A percentile compares a stretch with the other conserved stretches of the same genome.
These are phyloP conservation scores for Rusavskia elegans DNA, from an alignment of 495 filamentous ascomycete species.

Conservation along the genomic window DNA sequence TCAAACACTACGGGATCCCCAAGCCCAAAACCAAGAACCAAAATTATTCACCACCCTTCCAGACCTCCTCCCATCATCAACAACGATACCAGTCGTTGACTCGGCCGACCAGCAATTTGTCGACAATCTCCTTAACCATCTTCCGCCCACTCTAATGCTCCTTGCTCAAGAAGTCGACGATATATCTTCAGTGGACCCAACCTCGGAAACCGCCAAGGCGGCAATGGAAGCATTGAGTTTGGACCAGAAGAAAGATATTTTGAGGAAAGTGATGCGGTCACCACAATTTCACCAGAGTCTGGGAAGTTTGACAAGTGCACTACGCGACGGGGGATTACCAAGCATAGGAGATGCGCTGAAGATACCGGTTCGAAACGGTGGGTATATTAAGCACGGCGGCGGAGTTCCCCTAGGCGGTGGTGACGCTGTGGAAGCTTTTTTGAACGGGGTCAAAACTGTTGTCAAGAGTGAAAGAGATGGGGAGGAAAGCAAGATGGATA, in stretches of 20 bases:
- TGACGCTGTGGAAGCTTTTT: slow-evolving; percentile 78
- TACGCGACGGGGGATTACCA: slow-evolving; percentile 84
- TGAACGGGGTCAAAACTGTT: slow-evolving; percentile 68
- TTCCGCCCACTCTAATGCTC: slow-evolving; percentile 60
- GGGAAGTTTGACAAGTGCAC: slow-evolving; percentile 65
- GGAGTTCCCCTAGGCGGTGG: slow-evolving; percentile 74
- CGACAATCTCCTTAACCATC: slow-evolving; percentile 56
- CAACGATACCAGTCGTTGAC: slow-evolving; percentile 64
- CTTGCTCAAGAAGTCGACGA: slow-evolving; percentile 51
- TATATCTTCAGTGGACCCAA: slow-evolving; percentile 42
- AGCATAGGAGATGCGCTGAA: slow-evolving; percentile 75
- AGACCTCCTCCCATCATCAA: slow-evolving; percentile 64
- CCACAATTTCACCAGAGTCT: slow-evolving; percentile 85
- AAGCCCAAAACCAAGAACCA: slow-evolving; percentile 34
- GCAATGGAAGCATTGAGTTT: slow-evolving; percentile 58
- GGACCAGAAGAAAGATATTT: slow-evolving; percentile 63
- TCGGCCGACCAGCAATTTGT: slow-evolving; percentile 44
- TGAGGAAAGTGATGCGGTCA: slow-evolving; percentile 70
- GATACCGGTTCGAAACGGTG: slow-evolving; percentile 66
- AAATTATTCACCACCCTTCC: slow-evolving; percentile 65
- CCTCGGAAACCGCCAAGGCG: slow-evolving; percentile 47
- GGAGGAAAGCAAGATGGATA: slow-evolving; percentile 29
- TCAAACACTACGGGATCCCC: slow-evolving; percentile 20
- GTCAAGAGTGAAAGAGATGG: slow-evolving; percentile 37
- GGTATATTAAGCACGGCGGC: slow-evolving; percentile 51